Conservation (phyloP, 495 filamentous ascomycete species). For the Xylaria telfairii region DNA sequence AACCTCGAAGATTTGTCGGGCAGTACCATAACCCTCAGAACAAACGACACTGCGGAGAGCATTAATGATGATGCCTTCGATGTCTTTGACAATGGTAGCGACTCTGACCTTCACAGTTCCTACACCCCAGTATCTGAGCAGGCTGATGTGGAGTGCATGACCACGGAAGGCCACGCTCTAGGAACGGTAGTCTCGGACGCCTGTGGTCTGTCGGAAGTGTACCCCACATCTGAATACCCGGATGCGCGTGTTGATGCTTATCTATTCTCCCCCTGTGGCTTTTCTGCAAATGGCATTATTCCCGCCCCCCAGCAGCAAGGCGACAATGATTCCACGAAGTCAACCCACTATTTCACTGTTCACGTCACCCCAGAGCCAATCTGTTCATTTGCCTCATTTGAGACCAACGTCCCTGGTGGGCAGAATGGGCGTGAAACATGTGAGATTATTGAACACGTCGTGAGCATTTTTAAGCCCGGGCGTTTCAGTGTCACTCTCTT, state of each 20-base stretch:
- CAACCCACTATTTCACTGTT: slow-evolving; percentile 96
- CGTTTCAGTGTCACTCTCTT: slow-evolving; percentile 98
- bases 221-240: slow-evolving; percentile 84
- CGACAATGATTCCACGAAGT: slow-evolving; percentile 57
- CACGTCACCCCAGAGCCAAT: slow-evolving; percentile 98
- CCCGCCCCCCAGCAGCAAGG: slow-evolving; percentile 66
- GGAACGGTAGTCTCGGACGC: slow-evolving; percentile 91
- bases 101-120: slow-evolving; percentile 66
- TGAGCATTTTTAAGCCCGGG: slow-evolving; percentile 92
- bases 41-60: slow-evolving; percentile 36
- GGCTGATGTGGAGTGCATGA: slow-evolving; percentile 72
- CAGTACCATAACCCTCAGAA: slow-evolving; percentile 45
- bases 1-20: slow-evolving; percentile 59
- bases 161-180: slow-evolving; percentile 91
- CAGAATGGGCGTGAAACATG: slow-evolving; percentile 87
- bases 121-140: slow-evolving; percentile 62
- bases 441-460: slow-evolving; percentile 91
- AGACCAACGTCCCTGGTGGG: slow-evolving; percentile 95
- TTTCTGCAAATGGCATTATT: slow-evolving; percentile 96
- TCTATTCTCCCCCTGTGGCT: slow-evolving; percentile 95
- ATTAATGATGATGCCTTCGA: slow-evolving; percentile 65
- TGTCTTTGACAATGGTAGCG: slow-evolving; percentile 76
- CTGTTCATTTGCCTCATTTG: slow-evolving; percentile 98
- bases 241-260: slow-evolving; percentile 96
- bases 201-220: slow-evolving; percentile 89